These are phyloP conservation scores for Gastroboletus turbinatus DNA, from an alignment of 1,284 basidiomycete genomes.

Conservation along the genomic window DNA sequence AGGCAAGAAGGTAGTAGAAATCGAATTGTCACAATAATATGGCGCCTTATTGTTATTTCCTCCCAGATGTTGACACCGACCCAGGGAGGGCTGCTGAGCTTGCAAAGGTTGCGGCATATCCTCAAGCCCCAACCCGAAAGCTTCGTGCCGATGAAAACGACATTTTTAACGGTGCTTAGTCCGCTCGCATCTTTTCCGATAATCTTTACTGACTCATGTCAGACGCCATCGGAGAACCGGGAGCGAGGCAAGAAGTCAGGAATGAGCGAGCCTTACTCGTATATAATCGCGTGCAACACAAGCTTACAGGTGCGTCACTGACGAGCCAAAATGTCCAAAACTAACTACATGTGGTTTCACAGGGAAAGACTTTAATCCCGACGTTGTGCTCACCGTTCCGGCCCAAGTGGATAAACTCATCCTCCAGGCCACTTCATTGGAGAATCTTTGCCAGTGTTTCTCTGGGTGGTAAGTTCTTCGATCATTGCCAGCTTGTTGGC, in stretches of 20 bases:
- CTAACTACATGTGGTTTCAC: constrained; percentile 4
- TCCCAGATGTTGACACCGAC: constrained; percentile 43
- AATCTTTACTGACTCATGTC: constrained; percentile 15
- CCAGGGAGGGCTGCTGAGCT: constrained; percentile 60
- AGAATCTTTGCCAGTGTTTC: constrained; percentile 95
- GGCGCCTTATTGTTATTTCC: background rate
- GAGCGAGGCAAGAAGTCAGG: constrained; percentile 74
- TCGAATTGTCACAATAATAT: background rate
- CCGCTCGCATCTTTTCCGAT: background rate
- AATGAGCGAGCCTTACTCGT: constrained; percentile 89
- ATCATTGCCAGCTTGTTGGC: background rate
- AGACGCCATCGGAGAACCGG: constrained; percentile 57
- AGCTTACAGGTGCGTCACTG: constrained; percentile 72
- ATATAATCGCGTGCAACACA: constrained; percentile 91
- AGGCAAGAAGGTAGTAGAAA: constrained; percentile 54
- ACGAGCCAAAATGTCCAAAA: background rate
- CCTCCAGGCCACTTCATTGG: constrained; percentile 84
- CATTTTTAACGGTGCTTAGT: constrained; percentile 67
- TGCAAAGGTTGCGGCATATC: constrained; percentile 67
- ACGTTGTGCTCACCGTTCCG: constrained; percentile 67
- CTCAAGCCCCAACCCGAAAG: constrained; percentile 71
- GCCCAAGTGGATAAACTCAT: constrained; percentile 91
- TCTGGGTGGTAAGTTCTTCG: constrained; percentile 77
- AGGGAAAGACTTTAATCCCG: constrained; percentile 91
- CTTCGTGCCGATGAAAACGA: constrained; percentile 80